Percentiles rank a stretch among this genome's conserved stretches.
Evolutionary conservation across 371 early-diverging fungal genomes (phyloP).

Genomic region (Mortierella sp.): DNA sequence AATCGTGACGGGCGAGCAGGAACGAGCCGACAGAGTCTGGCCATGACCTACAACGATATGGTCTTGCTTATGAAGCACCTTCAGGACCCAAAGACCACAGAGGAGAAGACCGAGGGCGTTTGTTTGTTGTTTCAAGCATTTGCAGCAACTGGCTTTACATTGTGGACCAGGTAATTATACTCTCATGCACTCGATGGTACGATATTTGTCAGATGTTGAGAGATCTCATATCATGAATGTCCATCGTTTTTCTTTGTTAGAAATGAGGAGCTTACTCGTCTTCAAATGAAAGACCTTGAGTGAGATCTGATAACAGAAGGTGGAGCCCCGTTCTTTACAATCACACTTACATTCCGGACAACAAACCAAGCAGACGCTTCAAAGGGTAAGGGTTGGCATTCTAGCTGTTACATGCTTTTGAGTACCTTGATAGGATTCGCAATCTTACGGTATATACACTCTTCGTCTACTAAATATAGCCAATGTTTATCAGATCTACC

Average conservation of each 20-base stretch:
- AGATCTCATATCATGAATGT: no score
- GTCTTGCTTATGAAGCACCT: not conserved
- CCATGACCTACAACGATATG: slow-evolving; percentile 6
- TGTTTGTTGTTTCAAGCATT: slow-evolving; percentile 24
- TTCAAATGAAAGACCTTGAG: not conserved
- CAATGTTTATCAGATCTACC: slow-evolving; percentile 10
- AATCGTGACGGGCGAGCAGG: not conserved
- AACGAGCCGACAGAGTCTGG: not conserved
- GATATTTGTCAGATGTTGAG: no score
- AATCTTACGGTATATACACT: not conserved
- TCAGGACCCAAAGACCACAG: not conserved
- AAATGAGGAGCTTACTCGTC: not conserved
- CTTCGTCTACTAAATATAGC: not conserved
- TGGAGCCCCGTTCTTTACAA: not conserved
- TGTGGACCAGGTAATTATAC: slow-evolving; percentile 20
- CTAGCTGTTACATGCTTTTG: no score
- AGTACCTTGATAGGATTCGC: no score
- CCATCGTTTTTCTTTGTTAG: no score
- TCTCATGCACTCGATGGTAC: no score
- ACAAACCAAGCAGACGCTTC: not conserved
- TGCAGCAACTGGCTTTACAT: slow-evolving; percentile 7
- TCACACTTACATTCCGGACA: not conserved
- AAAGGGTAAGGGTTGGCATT: not conserved
- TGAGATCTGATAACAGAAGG: not conserved
- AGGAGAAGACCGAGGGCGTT: not conserved